These are phyloP conservation scores for Lathyrus tuberosus DNA, from an alignment of 306 rosid species.

Conservation along the genomic window DNA sequence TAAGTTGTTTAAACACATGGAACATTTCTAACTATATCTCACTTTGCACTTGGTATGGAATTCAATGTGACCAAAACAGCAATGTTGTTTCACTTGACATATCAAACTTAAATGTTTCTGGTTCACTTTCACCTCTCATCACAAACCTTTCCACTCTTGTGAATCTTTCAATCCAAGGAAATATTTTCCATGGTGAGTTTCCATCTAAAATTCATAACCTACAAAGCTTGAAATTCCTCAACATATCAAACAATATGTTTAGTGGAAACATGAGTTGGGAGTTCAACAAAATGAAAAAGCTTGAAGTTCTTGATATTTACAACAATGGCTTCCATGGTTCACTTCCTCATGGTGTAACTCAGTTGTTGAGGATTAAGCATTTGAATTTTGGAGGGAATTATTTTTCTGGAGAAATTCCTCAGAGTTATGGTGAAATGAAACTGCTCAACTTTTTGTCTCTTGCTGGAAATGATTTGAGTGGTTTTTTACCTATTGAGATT, in stretches of 20 bases:
- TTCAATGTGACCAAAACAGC: conserved; percentile 56
- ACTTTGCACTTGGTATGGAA: conserved; percentile 74
- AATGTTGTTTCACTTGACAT: conserved; percentile 63
- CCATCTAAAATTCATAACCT: conserved; percentile 56
- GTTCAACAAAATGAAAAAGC: conserved; percentile 44
- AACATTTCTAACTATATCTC: conserved; percentile 52
- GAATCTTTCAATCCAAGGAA: conserved; percentile 55
- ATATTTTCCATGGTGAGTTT: conserved; percentile 55
- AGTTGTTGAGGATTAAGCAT: conserved; percentile 47
- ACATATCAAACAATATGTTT: conserved; percentile 78
- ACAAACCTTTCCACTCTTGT: conserved; percentile 52
- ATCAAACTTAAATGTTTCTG: conserved; percentile 64
- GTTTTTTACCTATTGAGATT: conserved; percentile 61
- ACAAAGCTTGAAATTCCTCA: conserved; percentile 53
- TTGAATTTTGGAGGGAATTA: conserved; percentile 74
- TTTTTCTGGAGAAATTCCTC: conserved; percentile 60
- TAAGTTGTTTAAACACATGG: conserved; percentile 48
- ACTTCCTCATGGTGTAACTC: conserved; percentile 61
- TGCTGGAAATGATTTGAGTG: conserved; percentile 72
- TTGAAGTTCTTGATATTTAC: conserved; percentile 60
- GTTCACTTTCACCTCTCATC: conserved; percentile 61
- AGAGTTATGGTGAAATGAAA: conserved; percentile 54
- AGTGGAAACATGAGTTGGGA: conserved; percentile 62
- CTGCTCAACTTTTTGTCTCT: conserved; percentile 57
- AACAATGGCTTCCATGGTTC: conserved; percentile 68